A percentile compares a stretch with the other conserved stretches of the same genome.
Conservation (phyloP, 1,139 yeast species). For the Geotrichum restrictum region DNA sequence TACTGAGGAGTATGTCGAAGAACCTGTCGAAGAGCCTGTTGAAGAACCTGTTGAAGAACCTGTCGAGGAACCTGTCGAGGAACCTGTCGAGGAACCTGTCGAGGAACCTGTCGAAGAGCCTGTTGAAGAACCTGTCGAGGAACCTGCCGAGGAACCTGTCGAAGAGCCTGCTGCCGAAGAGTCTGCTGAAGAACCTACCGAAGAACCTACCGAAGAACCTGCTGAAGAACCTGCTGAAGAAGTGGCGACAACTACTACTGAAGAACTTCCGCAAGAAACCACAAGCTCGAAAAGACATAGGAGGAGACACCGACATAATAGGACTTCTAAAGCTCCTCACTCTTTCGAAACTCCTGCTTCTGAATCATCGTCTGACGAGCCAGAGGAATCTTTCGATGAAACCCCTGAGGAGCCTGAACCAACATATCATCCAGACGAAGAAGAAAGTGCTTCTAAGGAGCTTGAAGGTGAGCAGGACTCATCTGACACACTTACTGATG, state of each 20-base stretch:
- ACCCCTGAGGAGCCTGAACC: not conserved
- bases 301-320: too few species aligned
- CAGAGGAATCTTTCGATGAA: not conserved
- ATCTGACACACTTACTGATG: too few species aligned
- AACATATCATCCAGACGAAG: not conserved
- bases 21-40: not conserved
- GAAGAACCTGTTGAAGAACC: conserved; percentile 2
- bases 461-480: not conserved
- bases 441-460: not conserved
- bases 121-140: conserved; percentile 3
- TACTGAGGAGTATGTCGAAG: not conserved
- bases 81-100: conserved; percentile 1
- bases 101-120: conserved; percentile 1
- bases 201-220: conserved; percentile 5
- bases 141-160: conserved; percentile 1
- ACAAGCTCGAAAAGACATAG: too few species aligned
- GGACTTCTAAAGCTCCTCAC: too few species aligned
- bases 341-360: too few species aligned
- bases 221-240: conserved; percentile 2
- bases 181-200: conserved; percentile 3
- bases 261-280: too few species aligned
- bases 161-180: conserved; percentile 7
- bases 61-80: conserved; percentile 2
- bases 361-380: too few species aligned
- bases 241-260: not conserved